phyloP scores from a whole-genome alignment of 768 basidiomycete species.

The Tylopilus rubrobrunneus region DNA sequence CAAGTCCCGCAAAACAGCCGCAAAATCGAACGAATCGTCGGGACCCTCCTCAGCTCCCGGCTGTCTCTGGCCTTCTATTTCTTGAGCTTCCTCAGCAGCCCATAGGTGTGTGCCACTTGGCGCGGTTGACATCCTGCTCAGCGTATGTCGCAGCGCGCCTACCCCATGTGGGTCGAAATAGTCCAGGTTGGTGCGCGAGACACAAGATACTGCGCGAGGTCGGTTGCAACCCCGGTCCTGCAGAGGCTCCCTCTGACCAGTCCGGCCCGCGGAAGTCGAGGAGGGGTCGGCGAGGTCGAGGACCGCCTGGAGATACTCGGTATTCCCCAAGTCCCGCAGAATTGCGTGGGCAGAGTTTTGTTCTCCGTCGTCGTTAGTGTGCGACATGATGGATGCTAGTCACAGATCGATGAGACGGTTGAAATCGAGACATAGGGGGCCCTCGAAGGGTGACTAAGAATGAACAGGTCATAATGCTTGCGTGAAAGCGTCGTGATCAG shows the following conservation, averaged over 20 bases:
- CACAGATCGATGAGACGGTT: background rate
- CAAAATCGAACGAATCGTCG: conserved; percentile 32
- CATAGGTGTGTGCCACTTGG: background rate
- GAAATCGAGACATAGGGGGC: background rate
- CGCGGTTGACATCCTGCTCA: conserved; percentile 15
- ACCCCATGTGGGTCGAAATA: conserved; percentile 56
- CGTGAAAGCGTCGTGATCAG: background rate
- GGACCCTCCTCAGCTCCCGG: background rate
- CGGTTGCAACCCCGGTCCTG: background rate
- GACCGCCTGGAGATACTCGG: conserved; percentile 11
- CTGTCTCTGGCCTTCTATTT: background rate
- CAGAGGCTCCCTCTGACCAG: background rate
- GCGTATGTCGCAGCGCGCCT: conserved; percentile 13
- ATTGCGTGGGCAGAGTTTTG: conserved; percentile 5
- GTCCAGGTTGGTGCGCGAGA: conserved; percentile 40
- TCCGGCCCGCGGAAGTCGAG: background rate
- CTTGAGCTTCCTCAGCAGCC: background rate
- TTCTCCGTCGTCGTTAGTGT: background rate
- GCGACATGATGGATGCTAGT: conserved; percentile 9
- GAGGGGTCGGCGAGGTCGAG: conserved; percentile 7
- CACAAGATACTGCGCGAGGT: conserved; percentile 1
- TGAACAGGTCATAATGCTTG: background rate
- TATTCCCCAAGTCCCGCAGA: conserved; percentile 8
- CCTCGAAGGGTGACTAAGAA: background rate
- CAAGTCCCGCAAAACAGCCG: conserved; percentile 22